Evolutionary conservation across 805 yeast genomes (phyloP).

Genomic region (Torulaspora franciscae): DNA sequence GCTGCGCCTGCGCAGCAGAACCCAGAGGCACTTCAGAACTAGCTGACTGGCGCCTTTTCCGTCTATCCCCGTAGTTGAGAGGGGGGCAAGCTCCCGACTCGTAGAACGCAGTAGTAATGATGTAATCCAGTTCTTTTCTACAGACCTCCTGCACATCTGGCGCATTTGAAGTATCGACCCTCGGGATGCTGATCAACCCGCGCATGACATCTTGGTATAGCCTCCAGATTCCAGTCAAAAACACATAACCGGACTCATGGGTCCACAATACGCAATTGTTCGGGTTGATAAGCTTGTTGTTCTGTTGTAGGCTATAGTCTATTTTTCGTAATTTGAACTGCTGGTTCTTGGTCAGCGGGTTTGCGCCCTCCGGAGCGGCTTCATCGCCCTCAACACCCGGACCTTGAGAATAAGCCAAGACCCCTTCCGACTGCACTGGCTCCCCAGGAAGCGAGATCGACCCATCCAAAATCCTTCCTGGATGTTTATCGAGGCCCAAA

Average conservation of each 20-base stretch:
- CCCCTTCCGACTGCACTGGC: not conserved
- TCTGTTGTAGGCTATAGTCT: constrained; percentile 18
- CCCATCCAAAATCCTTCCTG: constrained; percentile 9
- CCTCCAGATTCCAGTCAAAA: constrained; percentile 86
- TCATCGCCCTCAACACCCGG: not conserved
- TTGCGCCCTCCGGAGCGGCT: not conserved
- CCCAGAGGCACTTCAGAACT: constrained; percentile 7
- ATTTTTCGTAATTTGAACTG: constrained; percentile 30
- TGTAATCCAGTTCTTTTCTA: constrained; percentile 19
- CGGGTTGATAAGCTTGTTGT: constrained; percentile 26
- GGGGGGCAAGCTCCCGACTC: constrained; percentile 10
- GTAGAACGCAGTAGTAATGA: constrained; percentile 22
- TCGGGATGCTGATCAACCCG: constrained; percentile 21
- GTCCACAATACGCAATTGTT: constrained; percentile 83
- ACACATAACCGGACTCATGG: constrained; percentile 77
- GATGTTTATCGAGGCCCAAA: constrained; percentile 4
- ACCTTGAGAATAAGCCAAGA: not conserved
- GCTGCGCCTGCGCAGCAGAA: not conserved
- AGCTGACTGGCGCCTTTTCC: constrained; percentile 12
- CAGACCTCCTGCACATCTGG: constrained; percentile 10
- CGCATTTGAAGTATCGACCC: constrained; percentile 6
- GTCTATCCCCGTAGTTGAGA: constrained; percentile 5
- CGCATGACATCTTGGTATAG: constrained; percentile 36
- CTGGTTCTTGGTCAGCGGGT: constrained; percentile 30
- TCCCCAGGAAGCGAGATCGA: constrained; percentile 3